phyloP scores from a whole-genome alignment of 140 eudicot genomes.

The Flaveria floridana region DNA sequence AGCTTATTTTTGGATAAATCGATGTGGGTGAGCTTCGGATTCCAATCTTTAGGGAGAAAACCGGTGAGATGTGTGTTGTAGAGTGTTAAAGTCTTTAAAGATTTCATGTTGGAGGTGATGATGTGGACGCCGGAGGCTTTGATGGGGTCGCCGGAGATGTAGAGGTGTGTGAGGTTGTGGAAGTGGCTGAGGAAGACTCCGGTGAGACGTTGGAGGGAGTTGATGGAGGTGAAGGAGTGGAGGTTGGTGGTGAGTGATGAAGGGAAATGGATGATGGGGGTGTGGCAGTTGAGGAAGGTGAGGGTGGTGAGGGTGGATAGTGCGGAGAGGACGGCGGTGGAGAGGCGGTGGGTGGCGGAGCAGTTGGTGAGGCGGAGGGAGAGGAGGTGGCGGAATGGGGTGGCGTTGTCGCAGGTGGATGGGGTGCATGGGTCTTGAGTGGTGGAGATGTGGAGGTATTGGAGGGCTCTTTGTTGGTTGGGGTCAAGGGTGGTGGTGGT shows the following conservation, averaged over 20 bases:
- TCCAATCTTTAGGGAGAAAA: constrained; percentile 72
- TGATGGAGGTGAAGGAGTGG: constrained; percentile 65
- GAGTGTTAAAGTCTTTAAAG: constrained; percentile 44
- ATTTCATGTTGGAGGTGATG: constrained; percentile 50
- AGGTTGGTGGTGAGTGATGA: constrained; percentile 62
- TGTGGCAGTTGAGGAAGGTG: constrained; percentile 63
- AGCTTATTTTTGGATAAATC: constrained; percentile 71
- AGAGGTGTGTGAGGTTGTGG: constrained; percentile 54
- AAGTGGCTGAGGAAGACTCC: constrained; percentile 76
- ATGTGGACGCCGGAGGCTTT: constrained; percentile 69
- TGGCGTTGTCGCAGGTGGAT: constrained; percentile 69
- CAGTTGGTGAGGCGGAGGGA: constrained; percentile 81
- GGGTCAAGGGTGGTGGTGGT: constrained; percentile 70
- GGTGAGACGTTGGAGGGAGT: constrained; percentile 70
- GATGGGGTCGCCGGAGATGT: constrained; percentile 50
- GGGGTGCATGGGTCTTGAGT: constrained; percentile 70
- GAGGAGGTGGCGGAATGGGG: constrained; percentile 80
- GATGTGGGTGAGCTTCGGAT: constrained; percentile 53
- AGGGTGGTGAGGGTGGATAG: constrained; percentile 73
- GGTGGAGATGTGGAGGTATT: constrained; percentile 72
- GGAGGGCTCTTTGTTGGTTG: constrained; percentile 71
- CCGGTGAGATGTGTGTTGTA: constrained; percentile 69
- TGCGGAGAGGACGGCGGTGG: constrained; percentile 62
- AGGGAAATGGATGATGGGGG: constrained; percentile 56
- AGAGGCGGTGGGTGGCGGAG: constrained; percentile 52